These are phyloP conservation scores for Clonostachys chloroleuca DNA, from an alignment of 2,329 filamentous ascomycete species.

Conservation along the genomic window DNA sequence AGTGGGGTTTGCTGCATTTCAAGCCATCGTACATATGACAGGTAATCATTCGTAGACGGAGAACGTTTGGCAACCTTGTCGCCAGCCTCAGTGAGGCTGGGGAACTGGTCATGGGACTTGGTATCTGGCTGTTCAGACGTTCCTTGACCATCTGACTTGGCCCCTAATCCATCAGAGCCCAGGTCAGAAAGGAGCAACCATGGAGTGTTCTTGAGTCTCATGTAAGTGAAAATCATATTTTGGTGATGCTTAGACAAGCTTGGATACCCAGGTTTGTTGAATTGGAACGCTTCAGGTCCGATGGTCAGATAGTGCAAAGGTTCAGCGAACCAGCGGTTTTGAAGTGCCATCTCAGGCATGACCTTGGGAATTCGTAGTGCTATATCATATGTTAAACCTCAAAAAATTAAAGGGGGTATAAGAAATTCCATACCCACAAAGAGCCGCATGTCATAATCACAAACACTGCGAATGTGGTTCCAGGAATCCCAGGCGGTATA, in stretches of 20 bases:
- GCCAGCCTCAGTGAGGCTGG: conserved; percentile 66
- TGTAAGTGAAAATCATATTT: conserved; percentile 55
- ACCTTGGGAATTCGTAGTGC: conserved; percentile 53
- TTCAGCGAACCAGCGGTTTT: conserved; percentile 66
- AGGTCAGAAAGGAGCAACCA: conserved; percentile 62
- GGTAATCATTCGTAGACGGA: conserved; percentile 38
- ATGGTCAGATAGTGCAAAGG: conserved; percentile 60
- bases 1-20: conserved; percentile 73
- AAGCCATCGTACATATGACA: conserved; percentile 80
- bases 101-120: conserved; percentile 50
- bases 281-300: conserved; percentile 47
- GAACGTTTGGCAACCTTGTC: conserved; percentile 7
- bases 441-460: conserved; percentile 78
- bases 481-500: conserved; percentile 91
- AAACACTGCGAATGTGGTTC: conserved; percentile 81
- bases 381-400: conserved; percentile 14
- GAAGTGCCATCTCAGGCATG: conserved; percentile 55
- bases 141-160: no score
- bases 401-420: background rate
- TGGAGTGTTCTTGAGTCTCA: conserved; percentile 58
- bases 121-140: conserved; percentile 17
- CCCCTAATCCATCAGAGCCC: conserved; percentile 34
- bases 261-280: conserved; percentile 57
- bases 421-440: conserved; percentile 68
- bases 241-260: conserved; percentile 59